These are phyloP conservation scores for Echeveria elegans DNA, from an alignment of 164 flowering plant species.

Conservation along the genomic window DNA sequence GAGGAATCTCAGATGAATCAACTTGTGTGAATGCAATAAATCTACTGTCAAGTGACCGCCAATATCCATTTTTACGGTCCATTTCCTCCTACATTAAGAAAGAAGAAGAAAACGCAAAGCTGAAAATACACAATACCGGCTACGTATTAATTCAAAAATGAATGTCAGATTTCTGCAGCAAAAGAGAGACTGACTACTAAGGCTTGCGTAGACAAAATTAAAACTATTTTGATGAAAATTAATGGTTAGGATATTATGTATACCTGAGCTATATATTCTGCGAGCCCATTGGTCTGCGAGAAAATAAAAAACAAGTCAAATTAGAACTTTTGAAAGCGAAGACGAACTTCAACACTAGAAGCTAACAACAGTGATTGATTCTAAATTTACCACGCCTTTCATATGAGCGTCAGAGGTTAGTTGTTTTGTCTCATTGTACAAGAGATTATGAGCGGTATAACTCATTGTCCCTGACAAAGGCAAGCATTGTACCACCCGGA, in stretches of 20 bases:
- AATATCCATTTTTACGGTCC: conserved; percentile 86
- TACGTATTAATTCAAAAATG: not conserved
- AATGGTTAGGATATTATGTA: conserved; percentile 8
- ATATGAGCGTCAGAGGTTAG: conserved; percentile 58
- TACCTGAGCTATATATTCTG: conserved; percentile 91
- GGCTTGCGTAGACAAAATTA: not conserved
- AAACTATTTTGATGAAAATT: conserved; percentile 10
- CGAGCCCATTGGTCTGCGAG: conserved; percentile 80
- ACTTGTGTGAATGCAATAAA: conserved; percentile 83
- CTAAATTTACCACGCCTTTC: conserved; percentile 40
- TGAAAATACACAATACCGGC: not conserved
- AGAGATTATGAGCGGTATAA: conserved; percentile 53
- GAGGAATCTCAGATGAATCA: conserved; percentile 72
- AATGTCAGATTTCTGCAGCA: not conserved
- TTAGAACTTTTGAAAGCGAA: not conserved
- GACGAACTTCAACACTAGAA: not conserved
- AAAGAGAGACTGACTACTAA: not conserved
- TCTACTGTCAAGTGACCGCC: conserved; percentile 97
- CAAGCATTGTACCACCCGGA: conserved; percentile 83
- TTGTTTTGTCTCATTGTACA: conserved; percentile 38
- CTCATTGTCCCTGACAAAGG: conserved; percentile 64
- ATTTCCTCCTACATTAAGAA: conserved; percentile 71
- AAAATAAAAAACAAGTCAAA: conserved; percentile 7
- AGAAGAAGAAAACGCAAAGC: not conserved
- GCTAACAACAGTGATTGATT: not conserved